phyloP scores from a whole-genome alignment of 139 green algal species.

The Spirogloea muscicola region DNA sequence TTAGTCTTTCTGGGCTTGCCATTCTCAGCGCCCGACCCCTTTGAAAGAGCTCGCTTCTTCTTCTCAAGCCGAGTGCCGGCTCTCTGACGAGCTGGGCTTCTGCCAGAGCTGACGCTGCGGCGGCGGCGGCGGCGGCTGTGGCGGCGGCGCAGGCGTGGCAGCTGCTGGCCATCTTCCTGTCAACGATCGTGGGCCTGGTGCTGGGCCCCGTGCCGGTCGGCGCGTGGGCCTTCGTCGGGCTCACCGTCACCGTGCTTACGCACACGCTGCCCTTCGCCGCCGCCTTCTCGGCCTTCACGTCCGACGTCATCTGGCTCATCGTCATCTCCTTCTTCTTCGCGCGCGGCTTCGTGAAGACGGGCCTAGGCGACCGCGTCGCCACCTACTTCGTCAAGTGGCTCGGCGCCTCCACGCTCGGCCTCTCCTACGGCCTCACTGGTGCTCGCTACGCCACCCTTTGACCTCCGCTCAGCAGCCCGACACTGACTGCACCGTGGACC shows the following conservation, averaged over 20 bases:
- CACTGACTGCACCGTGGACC: too few relatives aligned
- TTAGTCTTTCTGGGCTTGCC: too few relatives aligned
- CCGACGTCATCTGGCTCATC: conserved; percentile 99
- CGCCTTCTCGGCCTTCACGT: conserved; percentile 86
- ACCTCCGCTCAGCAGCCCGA: too few relatives aligned
- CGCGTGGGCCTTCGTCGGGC: conserved; percentile 84
- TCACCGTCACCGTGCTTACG: conserved; percentile 81
- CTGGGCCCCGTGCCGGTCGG: conserved; percentile 86
- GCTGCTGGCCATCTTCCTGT: conserved; percentile 90
- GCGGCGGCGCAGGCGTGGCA: conserved; percentile 70
- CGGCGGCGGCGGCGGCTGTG: conserved; percentile 59
- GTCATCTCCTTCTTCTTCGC: conserved; percentile 99
- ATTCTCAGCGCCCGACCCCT: too few relatives aligned
- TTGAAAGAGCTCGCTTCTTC: too few relatives aligned
- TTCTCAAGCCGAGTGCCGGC: too few relatives aligned
- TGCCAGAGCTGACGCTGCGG: too few relatives aligned
- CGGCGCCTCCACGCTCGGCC: conserved; percentile 84
- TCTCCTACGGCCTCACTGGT: conserved; percentile 77
- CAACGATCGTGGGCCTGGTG: conserved; percentile 84
- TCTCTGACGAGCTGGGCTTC: too few relatives aligned
- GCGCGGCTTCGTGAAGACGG: conserved; percentile 60
- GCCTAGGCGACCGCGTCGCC: conserved; percentile 90
- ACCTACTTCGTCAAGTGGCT: conserved; percentile 61
- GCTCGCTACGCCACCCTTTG: too few relatives aligned
- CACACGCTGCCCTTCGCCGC: conserved; percentile 86